Conservation (phyloP, 2,329 filamentous ascomycete genomes). For the Fusarium pseudocircinatum region DNA sequence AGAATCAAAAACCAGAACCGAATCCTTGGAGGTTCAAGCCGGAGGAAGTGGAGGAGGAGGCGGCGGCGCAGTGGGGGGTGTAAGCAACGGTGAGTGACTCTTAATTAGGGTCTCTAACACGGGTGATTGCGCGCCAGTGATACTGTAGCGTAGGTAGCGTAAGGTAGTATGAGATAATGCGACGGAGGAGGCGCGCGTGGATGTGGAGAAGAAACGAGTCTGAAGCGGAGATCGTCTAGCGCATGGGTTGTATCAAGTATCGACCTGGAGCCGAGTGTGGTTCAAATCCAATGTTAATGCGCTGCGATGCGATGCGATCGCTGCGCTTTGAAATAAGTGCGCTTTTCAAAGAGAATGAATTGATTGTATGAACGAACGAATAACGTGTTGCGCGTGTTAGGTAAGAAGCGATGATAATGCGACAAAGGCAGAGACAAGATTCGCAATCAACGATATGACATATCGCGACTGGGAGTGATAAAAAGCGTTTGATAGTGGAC, state of each 20-base stretch:
- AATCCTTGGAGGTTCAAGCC: constrained; percentile 15
- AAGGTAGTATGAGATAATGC: constrained; percentile 37
- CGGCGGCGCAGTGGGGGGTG: constrained; percentile 35
- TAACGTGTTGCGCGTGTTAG: not conserved
- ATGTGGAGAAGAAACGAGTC: constrained; percentile 42
- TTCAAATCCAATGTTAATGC: constrained; percentile 25
- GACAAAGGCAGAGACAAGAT: not conserved
- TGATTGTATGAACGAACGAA: not conserved
- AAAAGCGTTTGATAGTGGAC: not conserved
- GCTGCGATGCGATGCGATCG: constrained; percentile 18
- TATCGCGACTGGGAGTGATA: constrained; percentile 10
- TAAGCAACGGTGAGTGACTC: constrained; percentile 33
- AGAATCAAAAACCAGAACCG: constrained; percentile 11
- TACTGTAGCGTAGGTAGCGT: constrained; percentile 5
- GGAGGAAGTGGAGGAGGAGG: constrained; percentile 25
- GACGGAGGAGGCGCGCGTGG: constrained; percentile 39
- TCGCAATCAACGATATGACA: constrained; percentile 6
- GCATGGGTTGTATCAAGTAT: constrained; percentile 24
- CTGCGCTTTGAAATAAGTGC: constrained; percentile 8
- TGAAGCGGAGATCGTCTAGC: constrained; percentile 32
- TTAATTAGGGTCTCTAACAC: constrained; percentile 15
- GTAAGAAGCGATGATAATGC: not conserved
- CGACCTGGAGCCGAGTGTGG: constrained; percentile 24
- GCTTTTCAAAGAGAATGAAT: constrained; percentile 11
- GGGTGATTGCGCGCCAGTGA: constrained; percentile 32